Evolutionary conservation across 768 basidiomycete species (phyloP).

Genomic region (Tricholoma matsutake): DNA sequence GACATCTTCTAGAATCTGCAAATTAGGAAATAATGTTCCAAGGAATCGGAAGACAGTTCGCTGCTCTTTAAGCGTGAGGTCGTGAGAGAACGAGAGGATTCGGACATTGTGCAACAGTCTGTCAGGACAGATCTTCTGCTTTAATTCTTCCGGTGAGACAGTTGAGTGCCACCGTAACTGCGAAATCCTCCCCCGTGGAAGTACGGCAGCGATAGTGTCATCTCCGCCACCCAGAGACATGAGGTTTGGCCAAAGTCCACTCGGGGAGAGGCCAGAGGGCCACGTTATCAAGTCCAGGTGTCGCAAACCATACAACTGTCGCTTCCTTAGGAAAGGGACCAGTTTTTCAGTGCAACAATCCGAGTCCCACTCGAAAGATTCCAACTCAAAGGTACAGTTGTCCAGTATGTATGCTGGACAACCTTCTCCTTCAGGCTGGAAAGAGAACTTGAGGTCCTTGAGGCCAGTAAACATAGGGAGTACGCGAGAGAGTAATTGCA

Average conservation of each 20-base stretch:
- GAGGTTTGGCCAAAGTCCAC: neutral
- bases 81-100: neutral
- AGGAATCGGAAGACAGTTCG: too few species aligned
- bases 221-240: neutral
- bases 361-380: neutral
- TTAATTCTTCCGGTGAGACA: neutral
- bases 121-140: neutral
- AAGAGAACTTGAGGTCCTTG: neutral
- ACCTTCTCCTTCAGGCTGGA: neutral
- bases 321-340: neutral
- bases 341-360: neutral
- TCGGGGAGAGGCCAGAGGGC: neutral
- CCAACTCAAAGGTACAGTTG: neutral
- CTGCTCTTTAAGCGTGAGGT: neutral
- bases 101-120: neutral
- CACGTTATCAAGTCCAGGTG: neutral
- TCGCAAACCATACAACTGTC: neutral
- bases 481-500: neutral
- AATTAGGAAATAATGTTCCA: too few species aligned
- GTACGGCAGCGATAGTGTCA: neutral
- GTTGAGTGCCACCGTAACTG: neutral
- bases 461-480: neutral
- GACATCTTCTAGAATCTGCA: too few species aligned
- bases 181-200: neutral
- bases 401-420: neutral